phyloP scores from a whole-genome alignment of 2,329 filamentous ascomycete genomes.

The Penicillium sp. region DNA sequence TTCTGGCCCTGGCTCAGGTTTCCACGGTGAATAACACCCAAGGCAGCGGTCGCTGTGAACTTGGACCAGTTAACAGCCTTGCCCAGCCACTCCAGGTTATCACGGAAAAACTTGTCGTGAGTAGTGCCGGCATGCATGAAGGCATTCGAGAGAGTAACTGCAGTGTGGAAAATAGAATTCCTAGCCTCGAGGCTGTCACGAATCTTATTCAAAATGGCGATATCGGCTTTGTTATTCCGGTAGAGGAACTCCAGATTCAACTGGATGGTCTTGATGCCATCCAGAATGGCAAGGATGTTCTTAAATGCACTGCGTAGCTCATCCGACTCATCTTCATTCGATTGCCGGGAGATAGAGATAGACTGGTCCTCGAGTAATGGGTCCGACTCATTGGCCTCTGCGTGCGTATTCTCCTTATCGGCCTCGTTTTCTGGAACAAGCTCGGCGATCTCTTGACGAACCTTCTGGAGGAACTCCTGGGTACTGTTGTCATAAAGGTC shows the following conservation, averaged over 20 bases:
- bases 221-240: constrained; percentile 89
- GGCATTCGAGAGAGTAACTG: constrained; percentile 94
- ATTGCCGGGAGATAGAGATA: constrained; percentile 34
- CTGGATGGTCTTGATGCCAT: constrained; percentile 90
- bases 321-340: constrained; percentile 44
- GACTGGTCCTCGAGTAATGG: constrained; percentile 55
- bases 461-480: constrained; percentile 90
- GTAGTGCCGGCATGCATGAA: constrained; percentile 99
- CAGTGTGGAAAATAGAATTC: constrained; percentile 98
- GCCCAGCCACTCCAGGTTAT: constrained; percentile 95
- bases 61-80: constrained; percentile 99
- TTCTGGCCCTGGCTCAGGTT: constrained; percentile 93
- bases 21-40: constrained; percentile 94
- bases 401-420: constrained; percentile 49
- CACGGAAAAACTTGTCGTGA: constrained; percentile 96
- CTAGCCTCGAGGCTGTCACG: constrained; percentile 92
- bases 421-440: constrained; percentile 43
- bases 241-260: constrained; percentile 96
- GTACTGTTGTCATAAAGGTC: constrained; percentile 98
- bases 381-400: constrained; percentile 58
- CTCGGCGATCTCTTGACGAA: constrained; percentile 74
- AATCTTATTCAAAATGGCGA: constrained; percentile 91
- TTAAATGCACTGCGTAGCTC: constrained; percentile 56
- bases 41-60: constrained; percentile 92
- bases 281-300: constrained; percentile 64